Percentiles rank a stretch among this genome's conserved stretches.
These are phyloP conservation scores for Phytophthora ohioensis DNA, from an alignment of 352 stramenopile genomes.

Conservation along the genomic window DNA sequence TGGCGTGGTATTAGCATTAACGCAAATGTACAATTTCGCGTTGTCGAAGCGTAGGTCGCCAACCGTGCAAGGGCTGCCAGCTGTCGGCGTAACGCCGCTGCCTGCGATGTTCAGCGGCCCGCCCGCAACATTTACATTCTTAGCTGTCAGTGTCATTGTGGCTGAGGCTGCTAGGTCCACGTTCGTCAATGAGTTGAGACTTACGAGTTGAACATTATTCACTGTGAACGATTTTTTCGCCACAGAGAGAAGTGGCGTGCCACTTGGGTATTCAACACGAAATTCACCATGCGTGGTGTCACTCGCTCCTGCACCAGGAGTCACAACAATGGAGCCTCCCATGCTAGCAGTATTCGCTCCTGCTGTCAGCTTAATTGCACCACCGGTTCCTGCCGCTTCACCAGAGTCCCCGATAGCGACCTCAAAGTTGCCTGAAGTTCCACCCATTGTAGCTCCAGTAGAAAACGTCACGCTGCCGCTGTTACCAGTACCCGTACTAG, in stretches of 20 bases:
- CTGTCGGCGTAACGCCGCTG: conserved; percentile 5
- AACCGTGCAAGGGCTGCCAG: conserved; percentile 5
- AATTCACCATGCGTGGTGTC: conserved; percentile 44
- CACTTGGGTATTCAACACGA: conserved; percentile 48
- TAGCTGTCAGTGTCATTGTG: conserved; percentile 46
- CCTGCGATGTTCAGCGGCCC: conserved; percentile 38
- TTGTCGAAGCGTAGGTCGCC: conserved; percentile 45
- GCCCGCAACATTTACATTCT: conserved; percentile 33
- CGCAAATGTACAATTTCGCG: conserved; percentile 38
- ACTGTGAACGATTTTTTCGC: conserved; percentile 44
- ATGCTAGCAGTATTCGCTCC: conserved; percentile 35
- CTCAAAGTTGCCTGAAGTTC: conserved; percentile 45
- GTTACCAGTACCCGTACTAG: conserved; percentile 38
- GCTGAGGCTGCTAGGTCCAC: conserved; percentile 43
- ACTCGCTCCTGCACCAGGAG: conserved; percentile 43
- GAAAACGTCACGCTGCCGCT: conserved; percentile 49
- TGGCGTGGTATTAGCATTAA: not conserved
- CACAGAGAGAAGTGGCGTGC: conserved; percentile 38
- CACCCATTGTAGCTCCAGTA: conserved; percentile 40
- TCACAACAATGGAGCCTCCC: conserved; percentile 54
- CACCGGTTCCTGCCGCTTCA: conserved; percentile 27
- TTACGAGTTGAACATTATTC: conserved; percentile 45
- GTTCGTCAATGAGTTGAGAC: conserved; percentile 37
- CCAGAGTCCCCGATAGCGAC: conserved; percentile 50
- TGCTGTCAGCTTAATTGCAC: conserved; percentile 46